These are phyloP conservation scores for Pholiota microspora DNA, from an alignment of 768 basidiomycete genomes.

Conservation along the genomic window DNA sequence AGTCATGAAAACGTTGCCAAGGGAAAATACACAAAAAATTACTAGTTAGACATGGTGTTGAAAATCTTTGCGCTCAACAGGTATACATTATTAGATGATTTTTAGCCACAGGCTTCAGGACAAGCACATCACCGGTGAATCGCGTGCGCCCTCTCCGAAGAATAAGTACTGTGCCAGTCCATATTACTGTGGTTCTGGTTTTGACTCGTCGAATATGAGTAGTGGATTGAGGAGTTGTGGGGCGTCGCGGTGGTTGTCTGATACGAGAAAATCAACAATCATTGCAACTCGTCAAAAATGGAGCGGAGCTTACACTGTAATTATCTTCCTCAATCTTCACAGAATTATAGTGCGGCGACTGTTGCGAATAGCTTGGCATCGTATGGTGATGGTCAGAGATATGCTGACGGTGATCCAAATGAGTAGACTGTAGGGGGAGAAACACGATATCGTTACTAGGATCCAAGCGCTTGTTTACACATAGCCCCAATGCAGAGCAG, in stretches of 20 bases:
- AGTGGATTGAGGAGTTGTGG: slow-evolving; percentile 41
- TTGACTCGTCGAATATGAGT: slow-evolving; percentile 45
- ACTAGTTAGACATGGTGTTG: not conserved
- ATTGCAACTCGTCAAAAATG: not conserved
- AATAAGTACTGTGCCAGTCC: slow-evolving; percentile 62
- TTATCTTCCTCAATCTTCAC: slow-evolving; percentile 73
- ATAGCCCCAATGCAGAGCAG: slow-evolving; percentile 23
- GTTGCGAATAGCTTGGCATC: slow-evolving; percentile 41
- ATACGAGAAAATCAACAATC: not conserved
- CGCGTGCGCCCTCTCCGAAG: slow-evolving; percentile 56
- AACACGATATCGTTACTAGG: slow-evolving; percentile 49
- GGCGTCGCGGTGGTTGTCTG: slow-evolving; percentile 10
- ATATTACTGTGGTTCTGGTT: slow-evolving; percentile 37
- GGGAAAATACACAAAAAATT: not conserved
- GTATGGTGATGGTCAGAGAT: slow-evolving; percentile 37
- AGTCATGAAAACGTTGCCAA: slow-evolving; percentile 3
- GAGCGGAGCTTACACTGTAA: slow-evolving; percentile 42
- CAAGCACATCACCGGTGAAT: slow-evolving; percentile 46
- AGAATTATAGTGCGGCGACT: slow-evolving; percentile 42
- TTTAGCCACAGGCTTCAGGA: not conserved
- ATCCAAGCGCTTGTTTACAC: slow-evolving; percentile 43
- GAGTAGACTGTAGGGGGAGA: slow-evolving; percentile 59
- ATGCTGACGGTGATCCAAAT: slow-evolving; percentile 46
- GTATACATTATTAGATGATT: slow-evolving; percentile 11
- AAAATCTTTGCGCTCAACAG: not conserved